phyloP scores from a whole-genome alignment of 192 early-diverging fungal species.

The Podila epicladia region DNA sequence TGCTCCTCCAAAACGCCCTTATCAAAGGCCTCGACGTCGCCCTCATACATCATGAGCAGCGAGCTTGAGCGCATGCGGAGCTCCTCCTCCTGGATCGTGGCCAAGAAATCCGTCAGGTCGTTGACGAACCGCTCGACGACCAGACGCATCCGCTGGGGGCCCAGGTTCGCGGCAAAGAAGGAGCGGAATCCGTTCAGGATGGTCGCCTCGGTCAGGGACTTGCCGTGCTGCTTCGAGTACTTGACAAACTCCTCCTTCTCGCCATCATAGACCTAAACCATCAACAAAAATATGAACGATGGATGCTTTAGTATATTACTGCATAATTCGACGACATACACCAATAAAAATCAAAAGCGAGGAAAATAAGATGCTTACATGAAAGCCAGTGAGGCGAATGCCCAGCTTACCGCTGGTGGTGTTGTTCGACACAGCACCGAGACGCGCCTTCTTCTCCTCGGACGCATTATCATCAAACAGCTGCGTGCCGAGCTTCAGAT shows the following conservation, averaged over 20 bases:
- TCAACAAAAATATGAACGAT: neutral
- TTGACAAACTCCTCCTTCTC: constrained; percentile 46
- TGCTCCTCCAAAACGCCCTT: constrained; percentile 58
- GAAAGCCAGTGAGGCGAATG: constrained; percentile 77
- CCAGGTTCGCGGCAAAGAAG: constrained; percentile 70
- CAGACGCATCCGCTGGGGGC: constrained; percentile 58
- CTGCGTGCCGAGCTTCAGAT: constrained; percentile 88
- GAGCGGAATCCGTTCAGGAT: constrained; percentile 65
- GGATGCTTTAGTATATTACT: too few species aligned
- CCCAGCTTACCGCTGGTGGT: constrained; percentile 77
- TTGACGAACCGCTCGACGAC: constrained; percentile 70
- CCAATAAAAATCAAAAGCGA: constrained; percentile 10
- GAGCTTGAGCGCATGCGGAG: constrained; percentile 79
- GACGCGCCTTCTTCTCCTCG: constrained; percentile 73
- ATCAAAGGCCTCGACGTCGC: constrained; percentile 59
- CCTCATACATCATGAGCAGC: constrained; percentile 86
- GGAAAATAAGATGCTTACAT: constrained; percentile 48
- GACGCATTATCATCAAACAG: constrained; percentile 79
- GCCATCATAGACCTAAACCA: constrained; percentile 61
- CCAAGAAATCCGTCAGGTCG: constrained; percentile 64
- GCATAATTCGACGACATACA: constrained; percentile 7
- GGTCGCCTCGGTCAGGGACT: constrained; percentile 59
- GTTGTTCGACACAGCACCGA: constrained; percentile 67
- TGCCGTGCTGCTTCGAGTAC: constrained; percentile 64
- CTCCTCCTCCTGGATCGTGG: constrained; percentile 61